These are phyloP conservation scores for Verticillium isaacii DNA, from an alignment of 2,329 filamentous ascomycete genomes.

Conservation along the genomic window DNA sequence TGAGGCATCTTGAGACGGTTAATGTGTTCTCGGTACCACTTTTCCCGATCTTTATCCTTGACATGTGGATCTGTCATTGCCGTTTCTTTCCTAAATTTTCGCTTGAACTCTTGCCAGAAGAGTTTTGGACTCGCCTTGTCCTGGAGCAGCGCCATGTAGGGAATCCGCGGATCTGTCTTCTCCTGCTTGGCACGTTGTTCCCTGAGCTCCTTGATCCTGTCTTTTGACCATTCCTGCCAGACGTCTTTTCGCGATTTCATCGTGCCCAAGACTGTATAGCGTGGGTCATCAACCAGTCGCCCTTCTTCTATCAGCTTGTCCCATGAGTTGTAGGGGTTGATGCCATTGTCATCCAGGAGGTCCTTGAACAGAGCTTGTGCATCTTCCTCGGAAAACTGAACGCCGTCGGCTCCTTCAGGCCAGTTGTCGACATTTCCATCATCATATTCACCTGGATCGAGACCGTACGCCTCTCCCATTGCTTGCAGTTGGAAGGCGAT, in stretches of 20 bases:
- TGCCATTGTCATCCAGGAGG: constrained; percentile 73
- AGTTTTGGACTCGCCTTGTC: constrained; percentile 82
- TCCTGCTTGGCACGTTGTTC: constrained; percentile 69
- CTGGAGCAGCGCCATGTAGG: constrained; percentile 77
- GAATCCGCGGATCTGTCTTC: constrained; percentile 77
- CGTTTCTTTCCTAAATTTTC: constrained; percentile 79
- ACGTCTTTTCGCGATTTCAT: constrained; percentile 78
- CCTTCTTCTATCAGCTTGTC: constrained; percentile 83
- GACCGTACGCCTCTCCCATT: constrained; percentile 81
- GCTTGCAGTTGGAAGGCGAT: constrained; percentile 87
- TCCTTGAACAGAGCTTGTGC: constrained; percentile 76
- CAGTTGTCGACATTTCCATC: constrained; percentile 56
- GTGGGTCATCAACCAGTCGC: constrained; percentile 74
- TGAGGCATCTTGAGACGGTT: constrained; percentile 61
- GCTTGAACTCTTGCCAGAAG: constrained; percentile 95
- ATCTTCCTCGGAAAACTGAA: constrained; percentile 70
- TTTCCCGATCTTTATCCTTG: constrained; percentile 73
- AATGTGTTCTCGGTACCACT: constrained; percentile 72
- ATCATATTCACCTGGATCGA: constrained; percentile 73
- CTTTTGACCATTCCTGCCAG: constrained; percentile 79
- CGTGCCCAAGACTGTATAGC: constrained; percentile 78
- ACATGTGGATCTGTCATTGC: constrained; percentile 73
- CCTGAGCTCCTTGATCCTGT: constrained; percentile 68
- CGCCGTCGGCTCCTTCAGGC: constrained; percentile 67
- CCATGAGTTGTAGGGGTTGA: constrained; percentile 89